A percentile compares a stretch with the other conserved stretches of the same genome.
Conservation (phyloP, 139 green algal genomes). For the Chlamydomonas eustigma region DNA sequence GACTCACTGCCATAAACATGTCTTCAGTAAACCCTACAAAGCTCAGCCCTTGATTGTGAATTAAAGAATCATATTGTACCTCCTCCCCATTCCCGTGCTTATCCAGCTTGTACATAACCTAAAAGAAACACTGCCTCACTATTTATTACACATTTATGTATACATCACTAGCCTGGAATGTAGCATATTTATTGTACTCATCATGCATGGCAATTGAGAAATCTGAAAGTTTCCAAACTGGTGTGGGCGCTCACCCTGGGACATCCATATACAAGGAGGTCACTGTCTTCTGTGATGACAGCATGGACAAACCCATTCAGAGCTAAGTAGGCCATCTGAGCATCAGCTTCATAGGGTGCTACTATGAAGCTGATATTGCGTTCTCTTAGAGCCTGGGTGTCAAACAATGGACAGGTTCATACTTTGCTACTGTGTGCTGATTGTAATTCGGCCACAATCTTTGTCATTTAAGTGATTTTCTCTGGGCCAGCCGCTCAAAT, state of each 20-base stretch:
- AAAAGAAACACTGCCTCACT: not conserved
- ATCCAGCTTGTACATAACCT: conserved; percentile 95
- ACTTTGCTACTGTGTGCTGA: too few relatives aligned
- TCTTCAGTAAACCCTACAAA: conserved; percentile 68
- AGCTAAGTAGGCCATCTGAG: conserved; percentile 89
- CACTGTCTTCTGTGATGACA: conserved; percentile 95
- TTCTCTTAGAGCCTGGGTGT: conserved; percentile 59
- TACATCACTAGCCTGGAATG: not conserved
- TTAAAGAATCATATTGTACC: conserved; percentile 59
- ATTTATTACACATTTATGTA: not conserved
- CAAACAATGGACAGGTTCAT: too few relatives aligned
- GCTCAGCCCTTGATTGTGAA: conserved; percentile 49
- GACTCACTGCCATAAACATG: conserved; percentile 80
- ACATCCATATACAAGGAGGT: conserved; percentile 94
- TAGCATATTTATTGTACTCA: too few relatives aligned
- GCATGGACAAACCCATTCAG: conserved; percentile 67
- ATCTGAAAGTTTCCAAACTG: too few relatives aligned
- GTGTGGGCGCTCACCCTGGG: conserved; percentile 45
- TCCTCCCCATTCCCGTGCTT: conserved; percentile 72
- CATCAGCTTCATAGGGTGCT: conserved; percentile 96
- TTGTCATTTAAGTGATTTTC: too few relatives aligned
- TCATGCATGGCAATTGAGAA: too few relatives aligned
- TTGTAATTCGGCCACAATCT: too few relatives aligned
- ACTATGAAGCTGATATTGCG: conserved; percentile 77
- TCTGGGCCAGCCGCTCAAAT: too few relatives aligned